Evolutionary conservation across 352 stramenopile genomes (phyloP), one percentile per base, ranked within the genome.

Genomic region (Phytophthora foliorum): DNA sequence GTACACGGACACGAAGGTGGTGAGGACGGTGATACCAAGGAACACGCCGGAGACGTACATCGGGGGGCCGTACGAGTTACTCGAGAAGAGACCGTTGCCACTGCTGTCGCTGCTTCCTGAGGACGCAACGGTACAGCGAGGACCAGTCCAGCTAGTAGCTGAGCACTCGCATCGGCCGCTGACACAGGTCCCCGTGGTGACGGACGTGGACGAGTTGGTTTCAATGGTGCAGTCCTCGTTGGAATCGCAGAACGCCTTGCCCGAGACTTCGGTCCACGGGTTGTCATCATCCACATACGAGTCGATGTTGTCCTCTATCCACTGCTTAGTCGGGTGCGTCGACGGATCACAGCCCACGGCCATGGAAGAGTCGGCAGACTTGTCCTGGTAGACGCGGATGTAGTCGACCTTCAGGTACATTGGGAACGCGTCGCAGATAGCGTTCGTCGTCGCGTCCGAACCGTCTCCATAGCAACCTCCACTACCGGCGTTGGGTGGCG

Each of bases 391-490:
- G 14, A 91, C 22, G 1, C 84, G 84, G 29, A 93, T 85, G 78
- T 91, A 93, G 67, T 93, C 85, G 58, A 93, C 77, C 75, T 90
- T 91, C 44, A 94, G 19, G 36, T 85, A 81, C 78, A 92, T 85
- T 0, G 82, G 84, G 63, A 92, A 91, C 8, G 61, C 38, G 49
- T 86, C 78, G 46, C 84, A 92, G 38, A 92, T 89, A 5, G 57
- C 61, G 52, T 88, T 86, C 4, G 56, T 55, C 5, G 51, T 55
- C 2, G 62, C 14, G 24, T 85, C 69, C 2, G 36, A 70, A 1
- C 76, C 78, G 31, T 84, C 67, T 1, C 80, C 82, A 17, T 67
- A 71, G 41, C 85, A 93, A 2, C 69, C 54, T 27, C 29, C 74
- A 66, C 61, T 45, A 1, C 81, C 83, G 11, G 83, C n/a, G 56